These are phyloP conservation scores for Fusarium sublunatum DNA, from an alignment of 2,329 filamentous ascomycete genomes.

Conservation along the genomic window DNA sequence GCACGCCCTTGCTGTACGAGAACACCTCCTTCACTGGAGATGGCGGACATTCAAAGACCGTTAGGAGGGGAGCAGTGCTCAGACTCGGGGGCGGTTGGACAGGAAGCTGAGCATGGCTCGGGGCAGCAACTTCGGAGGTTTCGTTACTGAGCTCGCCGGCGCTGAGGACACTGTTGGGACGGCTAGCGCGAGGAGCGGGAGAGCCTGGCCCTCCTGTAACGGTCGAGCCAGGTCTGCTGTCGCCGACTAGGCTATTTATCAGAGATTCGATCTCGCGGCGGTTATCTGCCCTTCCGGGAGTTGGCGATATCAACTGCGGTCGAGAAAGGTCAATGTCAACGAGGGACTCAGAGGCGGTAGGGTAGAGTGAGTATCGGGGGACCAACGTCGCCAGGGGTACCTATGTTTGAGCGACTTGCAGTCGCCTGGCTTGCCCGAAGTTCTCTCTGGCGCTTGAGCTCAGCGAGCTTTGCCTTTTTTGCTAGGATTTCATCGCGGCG, in stretches of 20 bases:
- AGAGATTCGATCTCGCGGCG: slow-evolving; percentile 84
- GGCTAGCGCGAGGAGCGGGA: slow-evolving; percentile 76
- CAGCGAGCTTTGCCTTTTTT: slow-evolving; percentile 96
- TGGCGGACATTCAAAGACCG: slow-evolving; percentile 83
- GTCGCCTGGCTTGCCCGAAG: slow-evolving; percentile 81
- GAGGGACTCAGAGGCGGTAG: slow-evolving; percentile 29
- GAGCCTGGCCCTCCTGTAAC: slow-evolving; percentile 72
- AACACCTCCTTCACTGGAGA: slow-evolving; percentile 84
- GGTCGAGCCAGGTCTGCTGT: slow-evolving; percentile 77
- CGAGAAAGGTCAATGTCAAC: slow-evolving; percentile 24
- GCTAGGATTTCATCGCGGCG: slow-evolving; percentile 95
- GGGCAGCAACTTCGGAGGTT: slow-evolving; percentile 69
- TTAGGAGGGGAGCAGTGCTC: slow-evolving; percentile 77
- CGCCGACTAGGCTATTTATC: slow-evolving; percentile 84
- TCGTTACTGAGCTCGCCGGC: slow-evolving; percentile 83
- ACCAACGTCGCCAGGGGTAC: slow-evolving; percentile 77
- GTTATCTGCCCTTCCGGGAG: slow-evolving; percentile 74
- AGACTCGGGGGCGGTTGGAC: slow-evolving; percentile 71
- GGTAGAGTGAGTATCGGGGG: slow-evolving; percentile 20
- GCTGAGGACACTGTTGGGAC: slow-evolving; percentile 88
- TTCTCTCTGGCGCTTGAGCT: slow-evolving; percentile 93
- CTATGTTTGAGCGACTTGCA: slow-evolving; percentile 74
- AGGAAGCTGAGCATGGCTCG: slow-evolving; percentile 56
- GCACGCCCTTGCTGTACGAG: slow-evolving; percentile 96
- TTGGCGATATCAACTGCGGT: slow-evolving; percentile 69